Evolutionary conservation across 768 basidiomycete species (phyloP), one percentile per base, ranked within the genome.

Genomic region (Galerina sulciceps): DNA sequence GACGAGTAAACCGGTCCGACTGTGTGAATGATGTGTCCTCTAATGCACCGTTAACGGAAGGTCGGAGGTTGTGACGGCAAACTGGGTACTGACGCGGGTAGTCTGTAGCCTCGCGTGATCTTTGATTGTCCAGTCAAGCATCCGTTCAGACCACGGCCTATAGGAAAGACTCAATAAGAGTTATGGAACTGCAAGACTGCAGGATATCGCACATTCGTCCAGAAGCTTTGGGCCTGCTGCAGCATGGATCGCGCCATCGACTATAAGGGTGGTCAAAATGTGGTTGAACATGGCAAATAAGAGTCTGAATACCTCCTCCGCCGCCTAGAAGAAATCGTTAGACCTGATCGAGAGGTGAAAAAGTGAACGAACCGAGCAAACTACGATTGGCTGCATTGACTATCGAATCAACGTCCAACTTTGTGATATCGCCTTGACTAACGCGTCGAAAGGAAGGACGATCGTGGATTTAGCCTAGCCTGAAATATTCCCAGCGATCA

Each of bases 371-470:
- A 91, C 92, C 92, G 47, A 88, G 75, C 36, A 94, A 75, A 48
- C 82, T 82, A 45, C 77, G 78, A 67, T 94, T 94, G 6, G 92
- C 93, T 11, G 93, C 93, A 66, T 93, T 94, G 26, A 94, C 92
- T 55, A 94, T 88, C 0, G 85, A 76, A 68, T 93, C 91, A 10
- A 90, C 74, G 51, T 86, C 78, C 18, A 94, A 69, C 55, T 77
- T 75, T 2, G 92, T 93, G 56, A 94, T 93, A 71, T 93, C 89
- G 22, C 90, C 90, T 67, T 90, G 86, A 65, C 92, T 93, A 65
- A 40, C 23, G 46, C 6, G 20, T 35, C 20, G 34, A 48, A 15
- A 53, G 35, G 48, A n/a, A 10, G 35, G 17, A 31, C 26, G 26
- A 31, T 31, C 26, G 26, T 31, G 26, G 26, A 31, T 36, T 49